These are phyloP conservation scores for Beta corolliflora DNA, from an alignment of 179 eudicot species.

Conservation along the genomic window DNA sequence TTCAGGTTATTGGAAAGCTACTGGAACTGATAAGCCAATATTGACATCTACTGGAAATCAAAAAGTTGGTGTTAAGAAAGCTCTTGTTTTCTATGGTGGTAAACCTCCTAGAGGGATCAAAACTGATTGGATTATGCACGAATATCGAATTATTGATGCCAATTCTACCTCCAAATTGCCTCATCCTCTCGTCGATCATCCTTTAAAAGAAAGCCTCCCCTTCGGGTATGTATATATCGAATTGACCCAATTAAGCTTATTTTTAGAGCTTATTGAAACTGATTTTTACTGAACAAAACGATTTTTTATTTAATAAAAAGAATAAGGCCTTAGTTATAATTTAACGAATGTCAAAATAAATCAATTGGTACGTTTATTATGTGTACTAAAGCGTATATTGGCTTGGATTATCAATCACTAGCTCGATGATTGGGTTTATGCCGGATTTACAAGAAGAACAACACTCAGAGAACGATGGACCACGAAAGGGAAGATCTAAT, in stretches of 20 bases:
- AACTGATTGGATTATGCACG: conserved; percentile 79
- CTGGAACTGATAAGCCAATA: conserved; percentile 65
- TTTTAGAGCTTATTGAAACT: neutral
- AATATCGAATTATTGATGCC: conserved; percentile 42
- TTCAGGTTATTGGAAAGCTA: conserved; percentile 72
- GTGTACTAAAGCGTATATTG: neutral
- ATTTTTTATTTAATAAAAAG: no score
- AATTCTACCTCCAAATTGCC: conserved; percentile 34
- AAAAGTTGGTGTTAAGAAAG: conserved; percentile 66
- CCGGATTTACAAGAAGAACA: conserved; percentile 64
- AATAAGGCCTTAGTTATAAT: neutral
- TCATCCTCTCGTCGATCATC: conserved; percentile 26
- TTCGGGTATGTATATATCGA: conserved; percentile 37
- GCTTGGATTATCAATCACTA: conserved; percentile 7
- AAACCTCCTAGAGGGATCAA: conserved; percentile 67
- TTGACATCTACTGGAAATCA: conserved; percentile 38
- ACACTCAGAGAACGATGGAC: conserved; percentile 39
- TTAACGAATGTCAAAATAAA: neutral
- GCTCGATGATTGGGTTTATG: conserved; percentile 72
- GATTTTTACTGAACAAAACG: neutral
- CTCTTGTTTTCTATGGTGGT: conserved; percentile 61
- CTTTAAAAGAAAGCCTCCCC: conserved; percentile 43
- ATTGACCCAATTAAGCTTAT: neutral
- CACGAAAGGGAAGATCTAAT: conserved; percentile 39
- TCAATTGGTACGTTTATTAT: neutral